These are phyloP conservation scores for Durusdinium trenchii DNA, from an alignment of 73 alveolate species.

Conservation along the genomic window DNA sequence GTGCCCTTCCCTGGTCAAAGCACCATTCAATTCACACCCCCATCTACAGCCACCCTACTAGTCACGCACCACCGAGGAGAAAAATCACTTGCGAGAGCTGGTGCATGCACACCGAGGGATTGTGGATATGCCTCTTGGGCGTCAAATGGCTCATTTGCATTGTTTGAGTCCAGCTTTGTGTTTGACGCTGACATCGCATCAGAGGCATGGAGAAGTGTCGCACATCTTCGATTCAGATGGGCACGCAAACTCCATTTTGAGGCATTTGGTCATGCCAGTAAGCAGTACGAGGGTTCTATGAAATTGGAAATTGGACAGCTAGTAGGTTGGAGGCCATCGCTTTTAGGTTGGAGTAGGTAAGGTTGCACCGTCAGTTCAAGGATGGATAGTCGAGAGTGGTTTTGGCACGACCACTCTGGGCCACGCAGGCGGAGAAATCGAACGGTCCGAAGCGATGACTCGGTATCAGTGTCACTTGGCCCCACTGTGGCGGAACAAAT, in stretches of 20 bases:
- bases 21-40: not conserved
- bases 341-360: not conserved
- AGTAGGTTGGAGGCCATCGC: not conserved
- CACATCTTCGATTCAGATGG: slow-evolving; percentile 67
- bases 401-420: too few species aligned
- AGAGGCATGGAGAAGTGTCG: slow-evolving; percentile 57
- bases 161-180: not conserved
- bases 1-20: too few species aligned
- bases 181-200: not conserved
- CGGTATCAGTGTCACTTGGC: too few species aligned
- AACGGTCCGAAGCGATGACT: not conserved
- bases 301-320: not conserved
- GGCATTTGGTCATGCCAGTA: slow-evolving; percentile 22
- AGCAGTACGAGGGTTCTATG: not conserved
- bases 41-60: not conserved
- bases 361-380: too few species aligned
- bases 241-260: slow-evolving; percentile 65
- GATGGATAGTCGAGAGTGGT: too few species aligned
- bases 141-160: not conserved
- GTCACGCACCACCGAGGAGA: slow-evolving; percentile 1
- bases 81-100: slow-evolving; percentile 72
- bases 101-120: slow-evolving; percentile 77
- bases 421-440: slow-evolving; percentile 27
- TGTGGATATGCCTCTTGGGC: slow-evolving; percentile 13
- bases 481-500: too few species aligned